phyloP scores from a whole-genome alignment of 1,139 yeast species.

The Tardiomyces digboiensis region DNA sequence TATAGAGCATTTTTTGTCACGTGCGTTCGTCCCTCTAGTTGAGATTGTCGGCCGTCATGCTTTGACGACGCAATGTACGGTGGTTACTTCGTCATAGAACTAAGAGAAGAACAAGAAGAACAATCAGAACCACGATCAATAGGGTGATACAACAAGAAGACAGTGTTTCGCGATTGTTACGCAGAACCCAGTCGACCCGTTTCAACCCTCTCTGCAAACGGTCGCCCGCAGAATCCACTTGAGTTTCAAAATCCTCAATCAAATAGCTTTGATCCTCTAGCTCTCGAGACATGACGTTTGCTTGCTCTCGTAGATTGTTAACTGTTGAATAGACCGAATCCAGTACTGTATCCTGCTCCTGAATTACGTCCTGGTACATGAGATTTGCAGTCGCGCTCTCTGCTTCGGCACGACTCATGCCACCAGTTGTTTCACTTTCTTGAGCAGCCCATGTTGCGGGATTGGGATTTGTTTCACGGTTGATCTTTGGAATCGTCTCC shows the following conservation, averaged over 20 bases:
- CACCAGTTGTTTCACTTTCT: no score
- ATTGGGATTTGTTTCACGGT: conserved; percentile 3
- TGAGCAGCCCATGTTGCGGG: conserved; percentile 6
- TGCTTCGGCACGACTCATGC: conserved; percentile 20
- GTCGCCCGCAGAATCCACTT: conserved; percentile 65
- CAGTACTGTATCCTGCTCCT: conserved; percentile 75
- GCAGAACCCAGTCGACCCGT: conserved; percentile 56
- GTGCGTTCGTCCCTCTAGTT: no score
- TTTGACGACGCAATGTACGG: no score
- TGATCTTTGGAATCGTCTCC: conserved; percentile 17
- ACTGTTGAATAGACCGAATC: conserved; percentile 81
- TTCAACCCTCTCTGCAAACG: conserved; percentile 66
- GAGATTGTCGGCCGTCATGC: no score
- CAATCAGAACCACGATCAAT: conserved; percentile 60
- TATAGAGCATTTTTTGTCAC: no score
- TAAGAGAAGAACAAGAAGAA: conserved; percentile 61
- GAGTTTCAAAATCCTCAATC: conserved; percentile 74
- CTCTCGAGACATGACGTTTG: conserved; percentile 79
- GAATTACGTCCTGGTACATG: conserved; percentile 68
- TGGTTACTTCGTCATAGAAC: conserved; percentile 40
- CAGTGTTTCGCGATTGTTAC: conserved; percentile 69
- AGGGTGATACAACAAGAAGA: conserved; percentile 87
- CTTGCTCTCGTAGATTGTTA: conserved; percentile 77
- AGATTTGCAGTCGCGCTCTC: conserved; percentile 23
- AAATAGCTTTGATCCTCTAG: conserved; percentile 71